These are phyloP conservation scores for Sporothrix globosa DNA, from an alignment of 2,329 filamentous ascomycete genomes.

Conservation along the genomic window DNA sequence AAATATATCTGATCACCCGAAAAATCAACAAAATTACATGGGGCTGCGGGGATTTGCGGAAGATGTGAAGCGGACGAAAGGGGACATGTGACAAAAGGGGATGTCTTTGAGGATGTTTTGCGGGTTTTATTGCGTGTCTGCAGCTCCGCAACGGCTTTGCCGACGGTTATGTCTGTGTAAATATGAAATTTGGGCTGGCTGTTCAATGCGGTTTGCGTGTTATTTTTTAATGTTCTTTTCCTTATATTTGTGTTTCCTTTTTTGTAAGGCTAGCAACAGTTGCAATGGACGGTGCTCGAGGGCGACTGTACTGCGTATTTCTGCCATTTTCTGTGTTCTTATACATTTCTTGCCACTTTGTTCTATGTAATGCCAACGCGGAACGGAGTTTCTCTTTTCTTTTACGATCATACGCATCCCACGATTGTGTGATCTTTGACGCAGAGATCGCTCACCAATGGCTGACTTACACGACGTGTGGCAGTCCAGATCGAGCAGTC, in stretches of 20 bases:
- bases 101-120: neutral
- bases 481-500: neutral
- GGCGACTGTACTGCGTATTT: slow-evolving; percentile 9
- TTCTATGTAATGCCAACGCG: neutral
- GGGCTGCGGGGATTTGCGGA: slow-evolving; percentile 1
- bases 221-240: neutral
- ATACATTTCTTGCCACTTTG: neutral
- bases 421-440: neutral
- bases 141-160: slow-evolving; percentile 3
- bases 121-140: neutral
- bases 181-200: slow-evolving; percentile 23
- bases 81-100: neutral
- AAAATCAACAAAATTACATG: neutral
- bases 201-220: slow-evolving; percentile 12
- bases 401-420: neutral
- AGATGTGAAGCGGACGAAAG: neutral
- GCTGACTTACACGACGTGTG: slow-evolving; percentile 11
- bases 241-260: neutral
- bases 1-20: slow-evolving; percentile 30
- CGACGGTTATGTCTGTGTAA: slow-evolving; percentile 22
- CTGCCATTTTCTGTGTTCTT: neutral
- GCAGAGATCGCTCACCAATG: slow-evolving; percentile 1
- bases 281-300: slow-evolving; percentile 5
- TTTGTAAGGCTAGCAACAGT: neutral
- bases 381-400: slow-evolving; percentile 12